Percentiles rank a stretch among this genome's conserved stretches.
Evolutionary conservation across 2,329 filamentous ascomycete species (phyloP).

Genomic region (Leptodontidium sp.): DNA sequence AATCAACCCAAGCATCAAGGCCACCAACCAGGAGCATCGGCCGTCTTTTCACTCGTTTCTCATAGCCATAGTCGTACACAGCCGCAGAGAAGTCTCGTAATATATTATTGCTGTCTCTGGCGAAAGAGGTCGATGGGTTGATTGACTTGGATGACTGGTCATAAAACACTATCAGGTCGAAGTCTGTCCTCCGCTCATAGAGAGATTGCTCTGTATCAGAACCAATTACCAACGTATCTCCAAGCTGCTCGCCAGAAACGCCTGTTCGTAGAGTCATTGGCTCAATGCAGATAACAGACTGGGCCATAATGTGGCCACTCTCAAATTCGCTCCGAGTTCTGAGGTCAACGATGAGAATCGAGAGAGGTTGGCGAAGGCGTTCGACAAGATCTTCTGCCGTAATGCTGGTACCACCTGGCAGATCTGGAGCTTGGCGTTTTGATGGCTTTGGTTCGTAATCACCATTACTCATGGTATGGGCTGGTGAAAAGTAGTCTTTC

Average conservation of each 20-base stretch:
- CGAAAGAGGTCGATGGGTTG: conserved; percentile 50
- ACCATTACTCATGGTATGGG: conserved; percentile 28
- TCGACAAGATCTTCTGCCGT: conserved; percentile 72
- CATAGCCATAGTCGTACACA: conserved; percentile 83
- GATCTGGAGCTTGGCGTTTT: conserved; percentile 23
- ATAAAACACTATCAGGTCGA: conserved; percentile 90
- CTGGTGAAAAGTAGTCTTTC: conserved; percentile 39
- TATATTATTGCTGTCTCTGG: conserved; percentile 57
- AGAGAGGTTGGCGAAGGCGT: conserved; percentile 67
- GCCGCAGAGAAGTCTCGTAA: conserved; percentile 80
- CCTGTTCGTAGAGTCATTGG: conserved; percentile 77
- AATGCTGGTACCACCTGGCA: conserved; percentile 40
- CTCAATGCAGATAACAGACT: conserved; percentile 88
- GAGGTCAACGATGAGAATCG: conserved; percentile 86
- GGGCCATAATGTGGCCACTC: conserved; percentile 85
- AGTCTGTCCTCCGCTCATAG: conserved; percentile 77
- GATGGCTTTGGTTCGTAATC: conserved; percentile 19
- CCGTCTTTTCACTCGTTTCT: conserved; percentile 73
- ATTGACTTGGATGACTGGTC: conserved; percentile 67
- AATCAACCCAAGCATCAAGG: conserved; percentile 83
- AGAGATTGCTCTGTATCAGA: conserved; percentile 77
- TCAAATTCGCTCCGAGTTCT: conserved; percentile 83
- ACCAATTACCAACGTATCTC: conserved; percentile 74
- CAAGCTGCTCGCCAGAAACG: conserved; percentile 67
- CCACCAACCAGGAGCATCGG: conserved; percentile 86